Base-by-base conservation (phyloP, 495 filamentous ascomycete species). In the Ramalina intermedia region DNA sequence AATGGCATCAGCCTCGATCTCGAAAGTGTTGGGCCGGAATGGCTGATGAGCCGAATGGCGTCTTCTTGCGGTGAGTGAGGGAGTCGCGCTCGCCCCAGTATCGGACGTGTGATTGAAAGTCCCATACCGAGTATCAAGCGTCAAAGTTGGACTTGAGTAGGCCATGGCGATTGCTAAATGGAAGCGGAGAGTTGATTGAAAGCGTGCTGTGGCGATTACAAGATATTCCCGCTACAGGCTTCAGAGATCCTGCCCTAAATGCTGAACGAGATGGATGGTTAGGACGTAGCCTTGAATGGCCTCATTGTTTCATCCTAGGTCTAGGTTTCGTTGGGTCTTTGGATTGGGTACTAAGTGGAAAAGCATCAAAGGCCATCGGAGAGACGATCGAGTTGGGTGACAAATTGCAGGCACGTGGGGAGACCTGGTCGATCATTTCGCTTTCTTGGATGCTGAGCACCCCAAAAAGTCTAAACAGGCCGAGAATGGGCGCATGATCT, bases 1-100 rank as follows among this genome's bases (percentile, higher is more conserved):
- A 18, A 86, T 66, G 2, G 75, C 74, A 48, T 87, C 84, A 36
- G 80, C 71, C 55, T 82, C 76, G 53, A 79, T 78, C 45, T 80
- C 78, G 50, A 79, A 66, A 21, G 81, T 85, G 23, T 78, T 72
- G 50, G 67, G 68, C 48, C 76, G 65, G 18, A 75, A 70, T 46
- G 73, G 63, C 50, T 77, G 52, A 35, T 75, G 79, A 38, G 78
- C 80, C 17, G 84, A 88, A 60, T 83, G 82, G 41, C 80, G 67
- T 20, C 82, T 69, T 48, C 73, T 68, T 18, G 52, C 46, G 41
- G 37, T 55, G 1, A 21, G 45, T 9, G 43, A 33, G 29, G 29
- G 29, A 33, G 18, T 24, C 33, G 38, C 24, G 8, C 39, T 27
- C 29, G 43, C 18, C 4, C 24, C 24, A 33, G 37, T 45, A 23